Evolutionary conservation across 164 flowering plant genomes (phyloP).

Genomic region (Echeveria elegans): DNA sequence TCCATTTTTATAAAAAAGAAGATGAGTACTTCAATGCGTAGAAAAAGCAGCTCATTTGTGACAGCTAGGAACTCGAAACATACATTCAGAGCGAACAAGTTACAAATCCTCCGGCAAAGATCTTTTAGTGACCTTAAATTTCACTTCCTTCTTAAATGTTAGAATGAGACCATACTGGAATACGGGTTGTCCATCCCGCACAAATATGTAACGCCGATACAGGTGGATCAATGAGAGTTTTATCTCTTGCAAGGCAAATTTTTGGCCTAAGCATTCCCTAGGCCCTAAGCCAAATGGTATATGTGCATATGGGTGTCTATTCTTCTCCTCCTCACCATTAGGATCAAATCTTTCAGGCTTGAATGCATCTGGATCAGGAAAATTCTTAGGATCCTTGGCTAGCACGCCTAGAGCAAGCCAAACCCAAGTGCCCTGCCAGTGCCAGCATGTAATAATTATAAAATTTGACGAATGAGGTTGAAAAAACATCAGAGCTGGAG

Average conservation of each 20-base stretch:
- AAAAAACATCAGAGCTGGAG: background rate
- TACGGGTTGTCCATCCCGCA: background rate
- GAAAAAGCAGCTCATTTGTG: too few species aligned
- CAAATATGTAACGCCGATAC: background rate
- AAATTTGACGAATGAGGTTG: background rate
- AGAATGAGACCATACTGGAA: background rate
- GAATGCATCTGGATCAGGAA: slow-evolving; percentile 83
- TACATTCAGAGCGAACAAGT: background rate
- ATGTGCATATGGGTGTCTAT: slow-evolving; percentile 82
- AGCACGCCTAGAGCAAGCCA: slow-evolving; percentile 86
- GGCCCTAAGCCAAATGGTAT: slow-evolving; percentile 95
- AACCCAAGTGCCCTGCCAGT: slow-evolving; percentile 84
- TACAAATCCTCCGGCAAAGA: background rate
- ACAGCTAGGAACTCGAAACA: too few species aligned
- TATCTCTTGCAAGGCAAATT: slow-evolving; percentile 71
- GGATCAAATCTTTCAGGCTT: slow-evolving; percentile 87
- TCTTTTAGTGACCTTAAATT: background rate
- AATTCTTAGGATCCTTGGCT: slow-evolving; percentile 79
- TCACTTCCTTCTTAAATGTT: background rate
- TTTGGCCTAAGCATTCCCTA: slow-evolving; percentile 74
- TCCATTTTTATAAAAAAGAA: too few species aligned
- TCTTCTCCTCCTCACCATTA: slow-evolving; percentile 59
- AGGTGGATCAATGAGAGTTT: slow-evolving; percentile 64
- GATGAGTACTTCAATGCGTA: too few species aligned
- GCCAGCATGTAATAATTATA: background rate